phyloP scores from a whole-genome alignment of 1,284 basidiomycete species.

The Ceratorhiza oryzae-sativae region DNA sequence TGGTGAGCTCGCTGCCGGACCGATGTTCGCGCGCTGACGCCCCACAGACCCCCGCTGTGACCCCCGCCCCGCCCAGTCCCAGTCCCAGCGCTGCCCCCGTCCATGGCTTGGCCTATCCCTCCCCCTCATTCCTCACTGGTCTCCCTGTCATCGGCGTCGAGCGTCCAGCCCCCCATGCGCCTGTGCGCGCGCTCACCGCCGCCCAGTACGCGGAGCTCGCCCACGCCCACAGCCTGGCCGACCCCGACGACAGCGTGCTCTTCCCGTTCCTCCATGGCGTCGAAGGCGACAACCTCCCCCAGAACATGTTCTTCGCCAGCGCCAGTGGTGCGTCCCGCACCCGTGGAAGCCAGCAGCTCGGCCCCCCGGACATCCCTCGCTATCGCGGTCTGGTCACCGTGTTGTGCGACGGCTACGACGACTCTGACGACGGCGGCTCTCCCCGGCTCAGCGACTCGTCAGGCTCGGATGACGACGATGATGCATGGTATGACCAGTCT shows the following conservation, averaged over 20 bases:
- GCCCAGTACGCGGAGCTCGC: constrained; percentile 67
- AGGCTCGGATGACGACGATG: constrained; percentile 50
- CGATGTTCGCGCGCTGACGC: neutral
- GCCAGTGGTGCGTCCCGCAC: constrained; percentile 47
- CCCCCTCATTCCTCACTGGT: constrained; percentile 50
- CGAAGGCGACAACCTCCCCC: constrained; percentile 76
- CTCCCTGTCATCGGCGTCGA: constrained; percentile 53
- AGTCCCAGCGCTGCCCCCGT: neutral
- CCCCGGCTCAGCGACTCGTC: constrained; percentile 46
- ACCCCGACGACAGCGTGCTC: constrained; percentile 77
- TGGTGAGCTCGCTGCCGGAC: constrained; percentile 7
- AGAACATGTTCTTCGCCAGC: constrained; percentile 76
- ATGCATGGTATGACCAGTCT: constrained; percentile 42
- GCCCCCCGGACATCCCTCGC: constrained; percentile 52
- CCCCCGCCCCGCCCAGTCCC: constrained; percentile 15
- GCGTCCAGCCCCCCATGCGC: constrained; percentile 53
- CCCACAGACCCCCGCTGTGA: neutral
- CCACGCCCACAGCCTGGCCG: constrained; percentile 65
- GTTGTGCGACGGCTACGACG: constrained; percentile 51
- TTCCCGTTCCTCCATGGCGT: constrained; percentile 86
- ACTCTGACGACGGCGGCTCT: constrained; percentile 48
- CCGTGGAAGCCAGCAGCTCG: constrained; percentile 44
- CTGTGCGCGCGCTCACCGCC: constrained; percentile 63
- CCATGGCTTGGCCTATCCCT: constrained; percentile 56
- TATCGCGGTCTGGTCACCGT: constrained; percentile 77